Percentiles rank a stretch among this genome's conserved stretches.
Evolutionary conservation across 768 basidiomycete species (phyloP).

Genomic region (Phlegmacium glaucopus): DNA sequence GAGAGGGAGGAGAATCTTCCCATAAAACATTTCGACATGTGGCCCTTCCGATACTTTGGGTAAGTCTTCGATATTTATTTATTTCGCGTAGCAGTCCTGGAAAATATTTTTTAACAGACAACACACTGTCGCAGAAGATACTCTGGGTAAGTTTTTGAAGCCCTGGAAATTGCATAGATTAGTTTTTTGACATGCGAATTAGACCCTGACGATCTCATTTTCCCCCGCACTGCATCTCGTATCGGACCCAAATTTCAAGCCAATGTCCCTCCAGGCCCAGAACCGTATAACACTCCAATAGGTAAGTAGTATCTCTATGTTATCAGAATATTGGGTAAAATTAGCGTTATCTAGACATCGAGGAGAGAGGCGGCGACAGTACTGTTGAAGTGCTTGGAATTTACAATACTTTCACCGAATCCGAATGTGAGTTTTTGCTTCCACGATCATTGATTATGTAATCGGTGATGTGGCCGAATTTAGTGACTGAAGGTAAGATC

Average conservation of each 20-base stretch:
- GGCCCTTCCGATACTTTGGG: slow-evolving; percentile 98
- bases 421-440: slow-evolving; percentile 54
- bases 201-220: slow-evolving; percentile 98
- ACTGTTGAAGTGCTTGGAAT: slow-evolving; percentile 72
- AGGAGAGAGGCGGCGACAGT: slow-evolving; percentile 64
- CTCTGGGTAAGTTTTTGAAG: slow-evolving; percentile 56
- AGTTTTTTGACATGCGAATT: slow-evolving; percentile 20
- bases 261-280: slow-evolving; percentile 45
- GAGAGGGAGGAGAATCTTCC: slow-evolving; percentile 76
- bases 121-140: slow-evolving; percentile 90
- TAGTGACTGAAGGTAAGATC: slow-evolving; percentile 57
- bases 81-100: background rate
- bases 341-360: slow-evolving; percentile 41
- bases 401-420: slow-evolving; percentile 59
- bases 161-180: background rate
- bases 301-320: slow-evolving; percentile 24
- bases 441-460: slow-evolving; percentile 15
- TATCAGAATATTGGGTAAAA: slow-evolving; percentile 2
- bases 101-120: slow-evolving; percentile 43
- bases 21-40: slow-evolving; percentile 86
- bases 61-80: slow-evolving; percentile 34
- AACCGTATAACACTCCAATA: slow-evolving; percentile 34
- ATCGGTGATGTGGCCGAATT: slow-evolving; percentile 15
- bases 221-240: slow-evolving; percentile 90
- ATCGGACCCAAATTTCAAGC: slow-evolving; percentile 86